Evolutionary conservation across 2,329 filamentous ascomycete species (phyloP).

Genomic region (Nothophaeocryptopus gaeumannii): DNA sequence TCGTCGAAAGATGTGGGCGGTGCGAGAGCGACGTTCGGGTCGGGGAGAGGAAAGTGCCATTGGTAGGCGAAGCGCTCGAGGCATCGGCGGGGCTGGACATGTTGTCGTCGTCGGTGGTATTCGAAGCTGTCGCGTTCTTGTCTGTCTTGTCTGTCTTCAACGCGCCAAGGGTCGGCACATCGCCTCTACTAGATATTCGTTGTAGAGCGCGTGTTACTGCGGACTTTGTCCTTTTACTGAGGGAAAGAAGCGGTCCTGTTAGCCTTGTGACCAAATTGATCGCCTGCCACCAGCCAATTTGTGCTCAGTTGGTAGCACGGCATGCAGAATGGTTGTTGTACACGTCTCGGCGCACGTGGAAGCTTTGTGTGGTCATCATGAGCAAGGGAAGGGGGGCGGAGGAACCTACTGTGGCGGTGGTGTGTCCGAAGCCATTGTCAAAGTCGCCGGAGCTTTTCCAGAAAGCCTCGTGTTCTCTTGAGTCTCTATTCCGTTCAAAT

Average conservation of each 20-base stretch:
- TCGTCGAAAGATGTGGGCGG: conserved; percentile 36
- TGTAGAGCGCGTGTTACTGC: conserved; percentile 53
- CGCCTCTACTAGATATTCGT: conserved; percentile 50
- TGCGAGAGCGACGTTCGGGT: conserved; percentile 27
- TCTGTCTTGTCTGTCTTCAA: conserved; percentile 1
- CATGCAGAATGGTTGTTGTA: neutral
- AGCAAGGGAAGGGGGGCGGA: neutral
- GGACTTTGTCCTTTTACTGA: conserved; percentile 50
- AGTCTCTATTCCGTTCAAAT: neutral
- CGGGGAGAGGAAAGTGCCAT: conserved; percentile 19
- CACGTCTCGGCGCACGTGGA: too few species aligned
- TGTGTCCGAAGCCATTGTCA: conserved; percentile 6
- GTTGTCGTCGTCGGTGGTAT: conserved; percentile 4
- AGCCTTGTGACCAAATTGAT: conserved; percentile 1
- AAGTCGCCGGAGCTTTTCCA: neutral
- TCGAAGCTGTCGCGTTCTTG: conserved; percentile 2
- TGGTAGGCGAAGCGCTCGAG: conserved; percentile 4
- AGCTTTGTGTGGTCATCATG: too few species aligned
- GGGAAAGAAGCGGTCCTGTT: neutral
- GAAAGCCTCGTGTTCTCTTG: neutral
- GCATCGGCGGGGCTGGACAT: conserved; percentile 15
- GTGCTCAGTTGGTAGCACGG: neutral
- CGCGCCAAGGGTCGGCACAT: conserved; percentile 35
- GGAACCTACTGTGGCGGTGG: neutral
- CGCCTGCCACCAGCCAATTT: conserved; percentile 2